Conservation (phyloP, 179 eudicot genomes). For the Silene noctiflora region DNA sequence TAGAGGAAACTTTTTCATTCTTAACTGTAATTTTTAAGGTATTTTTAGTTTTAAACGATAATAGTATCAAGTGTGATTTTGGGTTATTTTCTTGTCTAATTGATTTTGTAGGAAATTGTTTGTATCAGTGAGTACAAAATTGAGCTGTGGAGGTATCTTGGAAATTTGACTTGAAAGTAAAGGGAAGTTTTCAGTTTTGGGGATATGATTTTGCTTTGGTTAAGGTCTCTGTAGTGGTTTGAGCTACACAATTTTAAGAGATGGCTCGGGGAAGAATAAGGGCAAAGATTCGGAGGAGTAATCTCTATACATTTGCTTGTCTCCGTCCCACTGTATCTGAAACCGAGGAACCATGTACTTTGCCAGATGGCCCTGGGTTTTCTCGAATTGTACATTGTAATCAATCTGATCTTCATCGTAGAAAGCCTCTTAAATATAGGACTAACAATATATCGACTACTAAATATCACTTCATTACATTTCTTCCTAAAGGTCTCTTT, state of each 20-base stretch:
- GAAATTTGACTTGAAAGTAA: conserved; percentile 11
- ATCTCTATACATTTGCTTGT: conserved; percentile 61
- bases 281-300: conserved; percentile 56
- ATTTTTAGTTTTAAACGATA: neutral
- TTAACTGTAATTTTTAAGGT: conserved; percentile 17
- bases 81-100: conserved; percentile 9
- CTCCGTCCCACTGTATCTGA: conserved; percentile 25
- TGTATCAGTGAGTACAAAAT: neutral
- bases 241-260: conserved; percentile 23
- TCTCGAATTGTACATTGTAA: conserved; percentile 69
- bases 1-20: neutral
- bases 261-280: conserved; percentile 58
- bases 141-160: conserved; percentile 17
- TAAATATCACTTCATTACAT: conserved; percentile 58
- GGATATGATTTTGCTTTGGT: conserved; percentile 14
- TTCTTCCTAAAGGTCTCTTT: conserved; percentile 72
- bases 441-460: conserved; percentile 85
- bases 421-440: conserved; percentile 62
- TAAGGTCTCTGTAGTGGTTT: conserved; percentile 21
- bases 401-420: conserved; percentile 53
- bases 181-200: neutral
- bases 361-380: conserved; percentile 59
- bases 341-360: conserved; percentile 31
- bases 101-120: conserved; percentile 8
- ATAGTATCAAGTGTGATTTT: conserved; percentile 8